Evolutionary conservation across 441 rosid genomes (phyloP).

Genomic region (Cnidoscolus chayamansa): DNA sequence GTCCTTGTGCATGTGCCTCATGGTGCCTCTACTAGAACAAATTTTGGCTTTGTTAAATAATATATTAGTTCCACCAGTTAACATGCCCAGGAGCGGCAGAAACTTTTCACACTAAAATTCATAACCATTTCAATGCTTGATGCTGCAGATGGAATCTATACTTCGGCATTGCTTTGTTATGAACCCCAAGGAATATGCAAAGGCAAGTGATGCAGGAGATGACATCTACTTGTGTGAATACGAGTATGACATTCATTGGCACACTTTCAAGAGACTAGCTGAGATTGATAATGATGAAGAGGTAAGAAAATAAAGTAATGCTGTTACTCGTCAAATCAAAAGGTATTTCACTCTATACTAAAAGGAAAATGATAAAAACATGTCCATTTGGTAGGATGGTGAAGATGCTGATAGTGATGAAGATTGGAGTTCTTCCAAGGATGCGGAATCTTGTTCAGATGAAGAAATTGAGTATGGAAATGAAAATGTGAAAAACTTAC

Average conservation of each 20-base stretch:
- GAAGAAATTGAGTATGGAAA: constrained; percentile 60
- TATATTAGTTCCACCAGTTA: not conserved
- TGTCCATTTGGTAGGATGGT: constrained; percentile 39
- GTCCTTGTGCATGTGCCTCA: not conserved
- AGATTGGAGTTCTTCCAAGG: constrained; percentile 60
- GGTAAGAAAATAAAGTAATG: constrained; percentile 31
- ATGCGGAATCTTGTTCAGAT: constrained; percentile 49
- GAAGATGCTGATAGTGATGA: constrained; percentile 65
- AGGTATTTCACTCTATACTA: constrained; percentile 15
- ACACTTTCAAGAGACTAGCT: constrained; percentile 81
- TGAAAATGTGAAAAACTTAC: constrained; percentile 41
- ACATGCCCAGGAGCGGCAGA: constrained; percentile 7
- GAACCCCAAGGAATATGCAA: constrained; percentile 69
- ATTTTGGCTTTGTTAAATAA: not conserved
- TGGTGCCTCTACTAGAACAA: not conserved
- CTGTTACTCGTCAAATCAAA: not conserved
- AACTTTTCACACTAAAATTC: constrained; percentile 2
- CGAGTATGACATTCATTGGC: constrained; percentile 89
- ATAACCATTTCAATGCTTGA: constrained; percentile 15
- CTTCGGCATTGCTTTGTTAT: constrained; percentile 75
- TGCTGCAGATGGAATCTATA: constrained; percentile 69
- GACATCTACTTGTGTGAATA: constrained; percentile 90
- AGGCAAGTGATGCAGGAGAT: constrained; percentile 75
- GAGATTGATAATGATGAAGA: constrained; percentile 57
- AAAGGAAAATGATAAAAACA: not conserved